Evolutionary conservation across 352 stramenopile species (phyloP).

Genomic region (Pythium aphanidermatum): DNA sequence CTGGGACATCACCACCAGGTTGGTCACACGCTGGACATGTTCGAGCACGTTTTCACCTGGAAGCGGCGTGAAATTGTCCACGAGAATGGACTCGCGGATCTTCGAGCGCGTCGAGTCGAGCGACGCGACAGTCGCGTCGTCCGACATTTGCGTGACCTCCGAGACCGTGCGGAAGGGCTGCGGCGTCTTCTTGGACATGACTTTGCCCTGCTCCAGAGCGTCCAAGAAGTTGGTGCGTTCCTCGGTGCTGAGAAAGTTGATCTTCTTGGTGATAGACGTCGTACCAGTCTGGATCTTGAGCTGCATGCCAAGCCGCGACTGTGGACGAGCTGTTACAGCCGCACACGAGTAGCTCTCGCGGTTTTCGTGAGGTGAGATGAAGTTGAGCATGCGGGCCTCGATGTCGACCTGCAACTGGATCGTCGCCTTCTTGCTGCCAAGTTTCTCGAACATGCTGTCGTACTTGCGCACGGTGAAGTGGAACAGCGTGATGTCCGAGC

Average conservation of each 20-base stretch:
- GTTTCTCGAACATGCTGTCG: conserved; percentile 75
- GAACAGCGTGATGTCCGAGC: conserved; percentile 72
- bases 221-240: conserved; percentile 79
- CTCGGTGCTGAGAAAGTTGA: conserved; percentile 79
- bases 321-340: conserved; percentile 66
- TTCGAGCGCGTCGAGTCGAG: conserved; percentile 32
- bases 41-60: conserved; percentile 70
- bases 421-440: conserved; percentile 74
- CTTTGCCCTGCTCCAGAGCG: conserved; percentile 73
- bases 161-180: conserved; percentile 15
- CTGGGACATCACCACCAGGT: conserved; percentile 78
- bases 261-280: conserved; percentile 76
- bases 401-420: conserved; percentile 82
- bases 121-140: conserved; percentile 12
- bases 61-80: conserved; percentile 47
- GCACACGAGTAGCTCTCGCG: conserved; percentile 79
- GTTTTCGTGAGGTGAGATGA: conserved; percentile 67
- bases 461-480: conserved; percentile 86
- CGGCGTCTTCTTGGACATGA: conserved; percentile 67
- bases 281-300: conserved; percentile 80
- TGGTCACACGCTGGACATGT: conserved; percentile 80
- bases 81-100: conserved; percentile 54
- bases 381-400: conserved; percentile 80
- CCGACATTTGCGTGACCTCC: conserved; percentile 10
- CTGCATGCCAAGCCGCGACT: conserved; percentile 73